Evolutionary conservation across 345 rosid genomes (phyloP), one percentile per base, ranked within the genome.

Genomic region (Mallotus nudiflorus): DNA sequence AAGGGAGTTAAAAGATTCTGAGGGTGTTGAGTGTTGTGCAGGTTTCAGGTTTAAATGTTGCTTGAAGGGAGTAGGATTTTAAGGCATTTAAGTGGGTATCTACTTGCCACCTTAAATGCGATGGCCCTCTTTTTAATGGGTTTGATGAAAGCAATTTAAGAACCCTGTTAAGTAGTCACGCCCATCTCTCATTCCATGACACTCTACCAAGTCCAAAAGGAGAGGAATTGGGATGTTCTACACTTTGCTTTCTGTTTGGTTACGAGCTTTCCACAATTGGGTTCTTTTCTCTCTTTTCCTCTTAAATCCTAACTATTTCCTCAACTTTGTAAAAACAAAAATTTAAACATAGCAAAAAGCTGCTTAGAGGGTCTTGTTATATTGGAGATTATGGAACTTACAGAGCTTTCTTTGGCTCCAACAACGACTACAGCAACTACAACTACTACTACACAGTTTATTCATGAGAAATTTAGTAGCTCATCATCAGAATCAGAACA

Each of bases 91-190:
- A 84, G 76, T 66, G 78, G 78, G 51, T 56, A 66, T 81, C 83
- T 69, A 81, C 87, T 84, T 71, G 80, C 80, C 83, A 71, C 42
- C 73, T 76, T 81, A 54, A 79, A 81, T 84, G 87, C 87, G 48
- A 71, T 75, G 76, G 78, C 78, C 85, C 81, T 76, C 70, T 81
- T 72, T 77, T 81, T 76, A 84, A 74, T 81, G 80, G 66, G 80
- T 73, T 81, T 72, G 76, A 79, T 77, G 62, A 67, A 66, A 27
- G 35, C 80, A 80, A 83, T 80, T 83, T 75, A 78, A 63, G 81
- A 73, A 73, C 70, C 81, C 67, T 77, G 71, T 70, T 76, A 53
- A 71, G 68, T 80, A 61, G 29, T 71, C 73, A 75, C 56, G 22
- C 62, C 72, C 37, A 1, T 61, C 40, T 64, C 40, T n/a, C 50